phyloP scores from a whole-genome alignment of 345 rosid genomes.

The Citrus mangshanensis region DNA sequence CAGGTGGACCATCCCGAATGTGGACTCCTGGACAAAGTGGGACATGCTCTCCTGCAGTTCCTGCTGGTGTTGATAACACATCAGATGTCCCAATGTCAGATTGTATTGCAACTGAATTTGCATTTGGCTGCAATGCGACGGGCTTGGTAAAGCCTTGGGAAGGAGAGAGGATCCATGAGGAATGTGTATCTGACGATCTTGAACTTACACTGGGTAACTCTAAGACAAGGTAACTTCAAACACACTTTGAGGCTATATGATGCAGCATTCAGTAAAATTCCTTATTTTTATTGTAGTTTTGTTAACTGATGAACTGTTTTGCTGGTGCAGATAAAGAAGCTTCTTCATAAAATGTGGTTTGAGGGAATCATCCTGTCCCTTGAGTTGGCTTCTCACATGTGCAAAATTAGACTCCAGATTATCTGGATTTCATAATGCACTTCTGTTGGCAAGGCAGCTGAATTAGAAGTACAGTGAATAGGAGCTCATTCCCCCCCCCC shows the following conservation, averaged over 20 bases:
- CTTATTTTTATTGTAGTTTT: not conserved
- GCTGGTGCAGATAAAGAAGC: constrained; percentile 27
- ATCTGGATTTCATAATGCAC: constrained; percentile 9
- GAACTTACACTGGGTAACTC: constrained; percentile 96
- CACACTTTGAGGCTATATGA: not conserved
- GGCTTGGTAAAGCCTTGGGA: constrained; percentile 98
- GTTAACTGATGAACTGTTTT: not conserved
- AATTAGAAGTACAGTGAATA: constrained; percentile 38
- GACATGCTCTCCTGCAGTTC: constrained; percentile 86
- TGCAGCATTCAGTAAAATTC: not conserved
- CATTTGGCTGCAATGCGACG: constrained; percentile 62
- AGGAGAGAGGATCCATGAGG: constrained; percentile 98
- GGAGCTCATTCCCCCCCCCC: constrained; percentile 2
- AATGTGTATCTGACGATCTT: constrained; percentile 85
- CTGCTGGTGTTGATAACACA: constrained; percentile 67
- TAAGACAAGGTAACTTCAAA: constrained; percentile 49
- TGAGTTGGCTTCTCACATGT: constrained; percentile 17
- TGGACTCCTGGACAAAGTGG: constrained; percentile 99
- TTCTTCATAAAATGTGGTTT: not conserved
- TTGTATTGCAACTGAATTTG: constrained; percentile 81
- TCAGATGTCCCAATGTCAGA: constrained; percentile 92
- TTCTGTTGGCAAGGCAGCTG: constrained; percentile 29
- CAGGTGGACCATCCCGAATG: constrained; percentile 76
- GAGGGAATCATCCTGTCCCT: constrained; percentile 7
- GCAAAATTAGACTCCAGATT: constrained; percentile 16